Conservation (phyloP, 306 rosid genomes). For the Vachellia pachyceras region DNA sequence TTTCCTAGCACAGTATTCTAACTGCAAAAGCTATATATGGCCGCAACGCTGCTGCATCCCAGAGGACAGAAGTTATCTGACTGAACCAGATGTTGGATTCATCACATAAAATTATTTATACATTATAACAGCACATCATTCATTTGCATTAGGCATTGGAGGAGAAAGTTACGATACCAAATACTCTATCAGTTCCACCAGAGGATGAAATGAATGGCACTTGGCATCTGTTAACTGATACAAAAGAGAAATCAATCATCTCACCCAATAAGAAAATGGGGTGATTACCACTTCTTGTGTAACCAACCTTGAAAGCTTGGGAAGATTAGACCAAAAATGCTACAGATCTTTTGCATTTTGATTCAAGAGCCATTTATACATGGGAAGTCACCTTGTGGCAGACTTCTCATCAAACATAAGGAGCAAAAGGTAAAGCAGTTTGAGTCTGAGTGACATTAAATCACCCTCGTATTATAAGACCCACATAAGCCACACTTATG, state of each 20-base stretch:
- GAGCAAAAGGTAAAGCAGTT: conserved; percentile 35
- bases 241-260: not conserved
- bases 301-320: not conserved
- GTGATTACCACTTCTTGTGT: not conserved
- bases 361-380: conserved; percentile 2
- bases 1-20: not conserved
- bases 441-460: conserved; percentile 38
- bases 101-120: not conserved
- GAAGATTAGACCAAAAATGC: not conserved
- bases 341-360: not conserved
- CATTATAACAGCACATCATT: not conserved
- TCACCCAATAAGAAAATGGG: not conserved
- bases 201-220: not conserved
- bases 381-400: conserved; percentile 8
- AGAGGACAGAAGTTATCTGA: not conserved
- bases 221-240: not conserved
- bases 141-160: not conserved
- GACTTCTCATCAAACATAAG: conserved; percentile 12
- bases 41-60: not conserved
- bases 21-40: not conserved
- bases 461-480: conserved; percentile 62
- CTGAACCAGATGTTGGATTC: not conserved
- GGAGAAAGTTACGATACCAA: not conserved
- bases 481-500: conserved; percentile 58
- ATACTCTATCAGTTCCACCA: not conserved